Conservation (phyloP, 192 early-diverging fungal genomes). For the Phlyctochytrium arcticum region DNA sequence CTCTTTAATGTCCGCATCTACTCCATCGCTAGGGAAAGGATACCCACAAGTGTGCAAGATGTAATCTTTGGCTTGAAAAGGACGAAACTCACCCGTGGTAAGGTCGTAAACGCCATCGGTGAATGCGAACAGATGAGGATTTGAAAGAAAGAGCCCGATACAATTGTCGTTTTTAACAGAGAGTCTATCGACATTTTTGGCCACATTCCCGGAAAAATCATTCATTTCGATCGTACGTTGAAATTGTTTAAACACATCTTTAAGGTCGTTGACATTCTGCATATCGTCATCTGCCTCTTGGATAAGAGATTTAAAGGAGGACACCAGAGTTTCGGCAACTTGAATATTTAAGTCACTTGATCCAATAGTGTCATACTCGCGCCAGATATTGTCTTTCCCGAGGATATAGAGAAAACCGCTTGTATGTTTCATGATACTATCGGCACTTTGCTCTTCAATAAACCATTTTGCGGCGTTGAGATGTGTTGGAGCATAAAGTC, state of each 20-base stretch:
- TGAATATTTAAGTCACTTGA: conserved; percentile 1
- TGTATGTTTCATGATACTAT: conserved; percentile 4
- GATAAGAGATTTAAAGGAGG: neutral
- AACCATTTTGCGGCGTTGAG: conserved; percentile 3
- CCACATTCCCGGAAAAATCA: neutral
- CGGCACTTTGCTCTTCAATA: neutral
- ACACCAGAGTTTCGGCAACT: neutral
- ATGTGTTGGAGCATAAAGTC: conserved; percentile 1
- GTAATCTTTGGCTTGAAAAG: conserved; percentile 12
- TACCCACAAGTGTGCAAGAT: conserved; percentile 7
- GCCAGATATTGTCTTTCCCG: conserved; percentile 12
- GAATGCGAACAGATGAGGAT: conserved; percentile 17
- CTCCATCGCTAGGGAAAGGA: neutral
- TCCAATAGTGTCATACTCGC: neutral
- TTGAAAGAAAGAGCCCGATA: conserved; percentile 14
- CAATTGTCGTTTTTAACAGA: neutral
- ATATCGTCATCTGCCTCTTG: neutral
- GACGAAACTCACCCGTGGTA: neutral
- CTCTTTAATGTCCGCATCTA: neutral
- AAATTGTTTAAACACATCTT: neutral
- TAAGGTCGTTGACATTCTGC: neutral
- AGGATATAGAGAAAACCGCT: neutral
- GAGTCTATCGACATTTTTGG: neutral
- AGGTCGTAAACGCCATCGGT: conserved; percentile 20
- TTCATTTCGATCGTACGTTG: neutral